Evolutionary conservation across 1,284 basidiomycete genomes (phyloP).

Genomic region (Melampsora americana): DNA sequence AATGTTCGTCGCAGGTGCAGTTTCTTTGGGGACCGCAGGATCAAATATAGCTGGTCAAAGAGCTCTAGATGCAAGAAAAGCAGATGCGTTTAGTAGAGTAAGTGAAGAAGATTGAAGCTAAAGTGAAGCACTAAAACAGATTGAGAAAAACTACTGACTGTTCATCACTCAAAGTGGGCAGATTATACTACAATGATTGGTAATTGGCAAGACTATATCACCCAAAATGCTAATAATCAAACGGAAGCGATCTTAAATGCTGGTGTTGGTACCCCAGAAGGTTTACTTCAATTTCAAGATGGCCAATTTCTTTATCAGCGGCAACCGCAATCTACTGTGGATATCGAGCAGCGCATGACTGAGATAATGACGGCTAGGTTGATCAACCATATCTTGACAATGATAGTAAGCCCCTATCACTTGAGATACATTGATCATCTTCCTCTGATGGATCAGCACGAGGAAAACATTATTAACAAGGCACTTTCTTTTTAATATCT

Average conservation of each 20-base stretch:
- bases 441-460: too few relatives aligned
- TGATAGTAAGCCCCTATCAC: not conserved
- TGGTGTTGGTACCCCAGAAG: not conserved
- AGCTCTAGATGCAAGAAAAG: slow-evolving; percentile 5
- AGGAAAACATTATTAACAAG: too few relatives aligned
- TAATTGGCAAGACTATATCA: not conserved
- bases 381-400: not conserved
- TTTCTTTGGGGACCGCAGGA: not conserved
- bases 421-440: too few relatives aligned
- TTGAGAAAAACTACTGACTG: not conserved
- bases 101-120: not conserved
- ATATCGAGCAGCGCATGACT: not conserved
- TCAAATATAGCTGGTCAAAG: slow-evolving; percentile 4
- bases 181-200: not conserved
- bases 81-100: slow-evolving; percentile 36
- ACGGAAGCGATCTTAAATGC: not conserved
- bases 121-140: not conserved
- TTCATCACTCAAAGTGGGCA: not conserved
- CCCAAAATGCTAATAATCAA: not conserved
- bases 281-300: not conserved
- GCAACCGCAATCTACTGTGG: not conserved
- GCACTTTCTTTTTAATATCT: not conserved
- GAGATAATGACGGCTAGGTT: not conserved
- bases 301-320: not conserved
- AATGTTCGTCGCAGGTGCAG: slow-evolving; percentile 5